phyloP scores from a whole-genome alignment of 2,329 filamentous ascomycete species.

The Pseudogymnoascus sp. region DNA sequence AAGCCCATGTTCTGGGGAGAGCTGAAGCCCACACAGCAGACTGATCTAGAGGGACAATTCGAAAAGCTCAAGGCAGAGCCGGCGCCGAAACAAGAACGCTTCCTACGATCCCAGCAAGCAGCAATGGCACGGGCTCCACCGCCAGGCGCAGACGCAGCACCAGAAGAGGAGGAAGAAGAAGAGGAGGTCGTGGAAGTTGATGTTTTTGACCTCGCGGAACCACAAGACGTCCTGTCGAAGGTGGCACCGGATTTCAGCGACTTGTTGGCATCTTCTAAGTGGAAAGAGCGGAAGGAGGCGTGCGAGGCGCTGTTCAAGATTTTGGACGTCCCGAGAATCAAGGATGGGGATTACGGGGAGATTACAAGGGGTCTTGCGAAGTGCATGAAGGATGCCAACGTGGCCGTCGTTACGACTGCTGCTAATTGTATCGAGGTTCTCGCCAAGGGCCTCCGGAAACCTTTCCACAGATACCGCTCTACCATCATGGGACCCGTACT shows the following conservation, averaged over 20 bases:
- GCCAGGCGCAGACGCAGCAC: constrained; percentile 49
- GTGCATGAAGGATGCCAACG: constrained; percentile 98
- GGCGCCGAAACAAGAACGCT: constrained; percentile 79
- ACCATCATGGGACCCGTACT: constrained; percentile 82
- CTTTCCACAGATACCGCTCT: constrained; percentile 73
- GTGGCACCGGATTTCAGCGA: constrained; percentile 78
- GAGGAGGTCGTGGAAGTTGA: constrained; percentile 67
- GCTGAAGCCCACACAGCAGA: constrained; percentile 89
- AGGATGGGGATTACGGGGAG: constrained; percentile 83
- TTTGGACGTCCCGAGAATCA: constrained; percentile 82
- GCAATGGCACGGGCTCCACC: constrained; percentile 65
- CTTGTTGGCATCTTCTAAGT: constrained; percentile 81
- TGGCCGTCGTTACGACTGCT: constrained; percentile 86
- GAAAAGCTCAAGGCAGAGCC: constrained; percentile 87
- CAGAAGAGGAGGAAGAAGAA: constrained; percentile 52
- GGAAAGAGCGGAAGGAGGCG: constrained; percentile 96
- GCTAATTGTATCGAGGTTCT: constrained; percentile 88
- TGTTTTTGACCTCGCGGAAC: constrained; percentile 73
- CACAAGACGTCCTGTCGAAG: constrained; percentile 77
- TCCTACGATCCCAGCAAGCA: constrained; percentile 83
- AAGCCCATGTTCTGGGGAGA: constrained; percentile 97
- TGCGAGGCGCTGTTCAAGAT: constrained; percentile 72
- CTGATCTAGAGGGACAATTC: constrained; percentile 87
- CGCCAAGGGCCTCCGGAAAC: constrained; percentile 73
- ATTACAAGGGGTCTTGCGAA: constrained; percentile 80